These are phyloP conservation scores for Phoenix dactylifera DNA, from an alignment of 176 grass and related monocot species.

Conservation along the genomic window DNA sequence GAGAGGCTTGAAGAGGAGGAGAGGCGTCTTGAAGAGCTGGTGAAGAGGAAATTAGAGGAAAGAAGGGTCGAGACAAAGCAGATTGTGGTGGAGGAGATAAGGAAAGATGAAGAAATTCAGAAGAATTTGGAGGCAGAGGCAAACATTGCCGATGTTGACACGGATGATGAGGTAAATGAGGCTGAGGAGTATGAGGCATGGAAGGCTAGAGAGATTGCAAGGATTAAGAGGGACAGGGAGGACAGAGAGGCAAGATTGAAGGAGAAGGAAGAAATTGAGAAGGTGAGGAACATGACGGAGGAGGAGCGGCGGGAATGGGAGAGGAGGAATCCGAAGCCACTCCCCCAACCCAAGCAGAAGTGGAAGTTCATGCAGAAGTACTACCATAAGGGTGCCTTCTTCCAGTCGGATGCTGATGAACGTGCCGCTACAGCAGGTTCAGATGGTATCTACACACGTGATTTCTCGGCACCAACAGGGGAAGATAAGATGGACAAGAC, in stretches of 20 bases:
- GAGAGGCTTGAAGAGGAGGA: slow-evolving; percentile 90
- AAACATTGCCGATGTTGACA: slow-evolving; percentile 63
- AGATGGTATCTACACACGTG: slow-evolving; percentile 58
- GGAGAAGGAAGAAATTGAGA: slow-evolving; percentile 99
- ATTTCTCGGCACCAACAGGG: slow-evolving; percentile 82
- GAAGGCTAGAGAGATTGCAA: slow-evolving; percentile 86
- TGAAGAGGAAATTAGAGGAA: slow-evolving; percentile 68
- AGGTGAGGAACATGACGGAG: slow-evolving; percentile 93
- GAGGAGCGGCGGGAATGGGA: slow-evolving; percentile 88
- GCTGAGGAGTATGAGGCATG: slow-evolving; percentile 92
- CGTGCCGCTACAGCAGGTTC: slow-evolving; percentile 34
- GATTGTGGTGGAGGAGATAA: slow-evolving; percentile 91
- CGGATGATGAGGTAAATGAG: slow-evolving; percentile 88
- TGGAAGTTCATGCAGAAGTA: slow-evolving; percentile 99
- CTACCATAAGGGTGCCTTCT: slow-evolving; percentile 94
- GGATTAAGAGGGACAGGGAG: slow-evolving; percentile 96
- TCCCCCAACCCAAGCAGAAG: slow-evolving; percentile 44
- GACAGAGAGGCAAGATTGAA: slow-evolving; percentile 83
- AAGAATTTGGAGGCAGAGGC: slow-evolving; percentile 74
- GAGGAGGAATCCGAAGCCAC: slow-evolving; percentile 52
- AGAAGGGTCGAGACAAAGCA: slow-evolving; percentile 64
- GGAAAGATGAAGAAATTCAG: slow-evolving; percentile 63
- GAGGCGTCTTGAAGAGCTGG: slow-evolving; percentile 65
- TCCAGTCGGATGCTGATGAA: slow-evolving; percentile 64
- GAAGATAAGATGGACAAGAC: slow-evolving; percentile 98